phyloP scores from a whole-genome alignment of 495 filamentous ascomycete genomes.

The Cairneyella variabilis region DNA sequence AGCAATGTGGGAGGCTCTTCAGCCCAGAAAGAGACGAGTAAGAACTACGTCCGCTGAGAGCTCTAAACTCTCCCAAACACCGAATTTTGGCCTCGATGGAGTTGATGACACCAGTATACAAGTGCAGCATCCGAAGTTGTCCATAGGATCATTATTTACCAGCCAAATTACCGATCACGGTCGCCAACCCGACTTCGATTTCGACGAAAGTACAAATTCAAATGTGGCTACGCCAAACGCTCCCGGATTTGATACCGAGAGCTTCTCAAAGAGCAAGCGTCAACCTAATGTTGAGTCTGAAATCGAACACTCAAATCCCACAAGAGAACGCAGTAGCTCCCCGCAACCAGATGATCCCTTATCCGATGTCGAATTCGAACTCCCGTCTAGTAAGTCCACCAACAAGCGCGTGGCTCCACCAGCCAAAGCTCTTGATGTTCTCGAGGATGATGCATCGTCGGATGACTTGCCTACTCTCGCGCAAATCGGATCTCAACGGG shows the following conservation, averaged over 20 bases:
- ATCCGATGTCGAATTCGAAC: slow-evolving; percentile 9
- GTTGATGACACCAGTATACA: neutral
- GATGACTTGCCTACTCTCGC: slow-evolving; percentile 20
- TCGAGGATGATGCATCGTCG: slow-evolving; percentile 15
- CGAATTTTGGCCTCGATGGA: neutral
- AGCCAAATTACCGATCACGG: slow-evolving; percentile 22
- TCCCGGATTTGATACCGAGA: neutral
- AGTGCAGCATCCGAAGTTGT: slow-evolving; percentile 23
- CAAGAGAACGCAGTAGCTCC: neutral
- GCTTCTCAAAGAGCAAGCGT: neutral
- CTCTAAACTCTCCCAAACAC: neutral
- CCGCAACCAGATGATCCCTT: neutral
- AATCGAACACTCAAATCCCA: neutral
- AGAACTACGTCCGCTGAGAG: neutral
- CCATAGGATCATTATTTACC: slow-evolving; percentile 18
- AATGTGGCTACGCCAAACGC: slow-evolving; percentile 8
- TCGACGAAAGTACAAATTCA: slow-evolving; percentile 14
- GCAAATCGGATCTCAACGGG: slow-evolving; percentile 3
- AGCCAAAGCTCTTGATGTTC: neutral
- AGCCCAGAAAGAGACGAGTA: neutral
- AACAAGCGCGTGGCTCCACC: neutral
- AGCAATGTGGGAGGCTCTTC: slow-evolving; percentile 13
- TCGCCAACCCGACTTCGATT: slow-evolving; percentile 22
- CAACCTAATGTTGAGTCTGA: neutral
- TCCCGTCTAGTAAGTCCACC: neutral